A percentile compares a stretch with the other conserved stretches of the same genome.
Conservation (phyloP, 768 basidiomycete species). For the Suillus luteus region DNA sequence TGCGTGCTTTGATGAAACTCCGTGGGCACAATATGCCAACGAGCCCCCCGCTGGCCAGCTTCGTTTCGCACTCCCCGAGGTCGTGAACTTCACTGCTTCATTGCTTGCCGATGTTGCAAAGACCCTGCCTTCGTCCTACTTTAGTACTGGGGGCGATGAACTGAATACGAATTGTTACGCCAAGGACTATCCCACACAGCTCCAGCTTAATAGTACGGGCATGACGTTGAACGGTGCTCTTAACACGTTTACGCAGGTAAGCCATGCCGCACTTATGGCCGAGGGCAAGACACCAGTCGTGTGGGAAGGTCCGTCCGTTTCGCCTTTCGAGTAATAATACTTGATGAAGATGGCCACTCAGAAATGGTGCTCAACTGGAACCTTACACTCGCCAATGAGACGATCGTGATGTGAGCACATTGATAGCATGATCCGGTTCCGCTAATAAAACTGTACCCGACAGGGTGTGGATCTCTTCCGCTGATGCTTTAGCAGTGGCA, state of each 20-base stretch:
- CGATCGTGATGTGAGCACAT: conserved; percentile 40
- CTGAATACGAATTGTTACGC: conserved; percentile 68
- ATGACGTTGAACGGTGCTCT: conserved; percentile 66
- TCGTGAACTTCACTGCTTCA: conserved; percentile 57
- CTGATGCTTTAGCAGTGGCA: conserved; percentile 41
- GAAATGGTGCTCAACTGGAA: conserved; percentile 50
- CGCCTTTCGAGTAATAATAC: background rate
- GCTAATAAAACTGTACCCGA: background rate
- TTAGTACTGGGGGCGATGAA: conserved; percentile 85
- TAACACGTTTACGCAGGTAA: conserved; percentile 57
- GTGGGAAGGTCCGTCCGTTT: conserved; percentile 61
- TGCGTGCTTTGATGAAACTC: conserved; percentile 60
- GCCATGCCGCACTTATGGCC: conserved; percentile 55
- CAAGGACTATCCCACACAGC: conserved; percentile 60
- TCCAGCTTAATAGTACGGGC: conserved; percentile 49
- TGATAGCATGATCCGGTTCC: background rate
- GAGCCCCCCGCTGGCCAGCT: conserved; percentile 87
- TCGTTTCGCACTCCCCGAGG: conserved; percentile 62
- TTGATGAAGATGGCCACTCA: conserved; percentile 16
- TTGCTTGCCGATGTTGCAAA: conserved; percentile 56
- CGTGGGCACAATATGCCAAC: conserved; percentile 62
- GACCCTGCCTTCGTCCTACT: conserved; percentile 57
- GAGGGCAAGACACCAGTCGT: conserved; percentile 77
- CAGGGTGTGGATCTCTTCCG: conserved; percentile 51
- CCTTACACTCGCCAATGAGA: conserved; percentile 42